Percentiles rank a stretch among this genome's conserved stretches.
Evolutionary conservation across 352 stramenopile genomes (phyloP).

Genomic region (Poterioochromonas sp.): DNA sequence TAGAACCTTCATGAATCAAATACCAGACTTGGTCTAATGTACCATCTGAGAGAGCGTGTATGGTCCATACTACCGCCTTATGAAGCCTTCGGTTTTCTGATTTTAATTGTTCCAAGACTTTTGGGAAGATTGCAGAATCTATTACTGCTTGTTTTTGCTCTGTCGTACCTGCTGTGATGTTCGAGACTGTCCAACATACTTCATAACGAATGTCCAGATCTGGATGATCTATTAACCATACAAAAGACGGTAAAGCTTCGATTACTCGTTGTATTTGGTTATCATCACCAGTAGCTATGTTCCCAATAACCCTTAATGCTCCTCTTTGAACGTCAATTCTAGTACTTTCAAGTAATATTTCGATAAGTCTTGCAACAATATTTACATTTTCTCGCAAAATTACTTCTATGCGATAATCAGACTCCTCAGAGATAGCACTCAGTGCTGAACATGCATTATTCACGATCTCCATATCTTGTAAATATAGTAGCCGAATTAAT

Average conservation of each 20-base stretch:
- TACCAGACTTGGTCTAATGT: conserved; percentile 86
- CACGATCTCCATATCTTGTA: conserved; percentile 93
- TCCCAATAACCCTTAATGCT: conserved; percentile 89
- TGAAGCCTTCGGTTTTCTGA: conserved; percentile 95
- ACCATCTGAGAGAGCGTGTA: conserved; percentile 90
- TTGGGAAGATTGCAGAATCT: conserved; percentile 90
- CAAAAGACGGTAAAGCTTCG: conserved; percentile 90
- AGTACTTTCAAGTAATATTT: conserved; percentile 83
- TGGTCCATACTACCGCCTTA: conserved; percentile 94
- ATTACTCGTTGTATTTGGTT: conserved; percentile 98
- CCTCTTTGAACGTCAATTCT: conserved; percentile 85
- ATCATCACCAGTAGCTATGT: conserved; percentile 98
- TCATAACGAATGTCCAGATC: conserved; percentile 99
- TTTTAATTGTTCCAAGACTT: conserved; percentile 88
- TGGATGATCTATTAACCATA: conserved; percentile 73
- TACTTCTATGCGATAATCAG: conserved; percentile 97
- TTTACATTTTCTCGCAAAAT: conserved; percentile 94
- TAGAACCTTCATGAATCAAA: conserved; percentile 88
- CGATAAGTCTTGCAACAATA: conserved; percentile 89
- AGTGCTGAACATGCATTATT: conserved; percentile 99
- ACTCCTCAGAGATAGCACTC: conserved; percentile 92
- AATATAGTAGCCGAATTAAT: conserved; percentile 92
- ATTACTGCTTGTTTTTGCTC: conserved; percentile 97
- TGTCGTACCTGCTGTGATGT: conserved; percentile 97
- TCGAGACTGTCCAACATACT: conserved; percentile 98